Conservation (phyloP, 2,329 filamentous ascomycete species). For the Paecilomyces dactylethromorphus region DNA sequence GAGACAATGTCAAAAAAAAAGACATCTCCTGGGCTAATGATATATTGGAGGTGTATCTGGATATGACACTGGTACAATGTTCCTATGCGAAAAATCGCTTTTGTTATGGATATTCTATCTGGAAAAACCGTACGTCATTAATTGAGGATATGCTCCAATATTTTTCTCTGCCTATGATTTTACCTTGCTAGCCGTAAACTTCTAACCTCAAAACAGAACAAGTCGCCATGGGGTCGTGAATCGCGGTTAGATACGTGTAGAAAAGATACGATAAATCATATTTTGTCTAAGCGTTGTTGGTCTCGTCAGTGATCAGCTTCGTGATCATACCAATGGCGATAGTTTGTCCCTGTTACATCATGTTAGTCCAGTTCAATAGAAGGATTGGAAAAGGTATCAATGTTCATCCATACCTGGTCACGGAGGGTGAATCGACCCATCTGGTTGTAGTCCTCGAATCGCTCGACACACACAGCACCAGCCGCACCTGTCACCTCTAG, state of each 20-base stretch:
- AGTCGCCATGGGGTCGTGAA: not conserved
- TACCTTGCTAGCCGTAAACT: not conserved
- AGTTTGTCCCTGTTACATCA: slow-evolving; percentile 71
- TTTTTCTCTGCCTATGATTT: not conserved
- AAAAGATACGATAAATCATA: not conserved
- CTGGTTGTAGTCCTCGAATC: slow-evolving; percentile 93
- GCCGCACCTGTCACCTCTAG: slow-evolving; percentile 81
- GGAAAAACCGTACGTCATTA: not conserved
- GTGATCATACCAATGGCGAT: slow-evolving; percentile 99
- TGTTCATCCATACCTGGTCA: slow-evolving; percentile 61
- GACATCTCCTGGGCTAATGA: not conserved
- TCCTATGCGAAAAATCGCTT: not conserved
- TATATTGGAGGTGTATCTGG: not conserved
- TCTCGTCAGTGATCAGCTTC: slow-evolving; percentile 60
- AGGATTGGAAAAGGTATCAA: slow-evolving; percentile 5
- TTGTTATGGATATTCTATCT: not conserved
- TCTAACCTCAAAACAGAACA: not conserved
- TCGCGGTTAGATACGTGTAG: not conserved
- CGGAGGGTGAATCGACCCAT: slow-evolving; percentile 83
- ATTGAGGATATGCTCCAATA: not conserved
- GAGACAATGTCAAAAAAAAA: not conserved
- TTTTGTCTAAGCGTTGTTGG: not conserved
- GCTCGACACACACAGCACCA: slow-evolving; percentile 84
- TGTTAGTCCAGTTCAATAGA: slow-evolving; percentile 12
- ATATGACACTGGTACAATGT: not conserved